Evolutionary conservation across 1,284 basidiomycete species (phyloP).

Genomic region (Inonotus hispidus): DNA sequence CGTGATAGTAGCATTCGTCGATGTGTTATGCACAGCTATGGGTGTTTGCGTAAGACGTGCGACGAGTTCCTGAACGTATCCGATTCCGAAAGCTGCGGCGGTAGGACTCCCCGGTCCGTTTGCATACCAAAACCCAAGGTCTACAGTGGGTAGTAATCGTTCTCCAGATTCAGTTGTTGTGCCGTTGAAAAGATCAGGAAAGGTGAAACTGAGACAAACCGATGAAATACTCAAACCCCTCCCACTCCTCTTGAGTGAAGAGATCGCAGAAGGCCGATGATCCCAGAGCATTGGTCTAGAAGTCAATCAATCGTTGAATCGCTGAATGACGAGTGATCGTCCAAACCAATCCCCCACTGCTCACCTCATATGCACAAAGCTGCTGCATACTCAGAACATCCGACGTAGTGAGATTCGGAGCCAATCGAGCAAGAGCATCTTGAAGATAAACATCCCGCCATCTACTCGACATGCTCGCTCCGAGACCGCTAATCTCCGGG

Average conservation of each 20-base stretch:
- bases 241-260: conserved; percentile 56
- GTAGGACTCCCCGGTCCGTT: conserved; percentile 45
- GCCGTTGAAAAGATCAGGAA: too few species aligned
- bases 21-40: conserved; percentile 60
- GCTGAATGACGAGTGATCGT: conserved; percentile 37
- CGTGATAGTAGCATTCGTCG: conserved; percentile 75
- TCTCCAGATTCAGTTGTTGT: too few species aligned
- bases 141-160: conserved; percentile 28
- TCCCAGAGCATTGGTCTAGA: conserved; percentile 59
- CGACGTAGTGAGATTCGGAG: conserved; percentile 45
- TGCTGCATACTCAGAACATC: conserved; percentile 52
- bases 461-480: conserved; percentile 35
- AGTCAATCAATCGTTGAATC: conserved; percentile 30
- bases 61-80: conserved; percentile 80
- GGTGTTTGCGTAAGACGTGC: conserved; percentile 62
- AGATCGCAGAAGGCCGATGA: conserved; percentile 71
- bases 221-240: conserved; percentile 59
- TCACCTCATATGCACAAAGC: conserved; percentile 54
- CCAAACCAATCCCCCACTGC: conserved; percentile 45
- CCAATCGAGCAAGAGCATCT: conserved; percentile 57
- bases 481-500: conserved; percentile 28
- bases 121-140: conserved; percentile 45
- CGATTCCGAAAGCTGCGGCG: conserved; percentile 64
- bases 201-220: conserved; percentile 46
- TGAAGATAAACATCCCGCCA: conserved; percentile 57